phyloP scores from a whole-genome alignment of 2,329 filamentous ascomycete genomes.

The Cladosporium velox region DNA sequence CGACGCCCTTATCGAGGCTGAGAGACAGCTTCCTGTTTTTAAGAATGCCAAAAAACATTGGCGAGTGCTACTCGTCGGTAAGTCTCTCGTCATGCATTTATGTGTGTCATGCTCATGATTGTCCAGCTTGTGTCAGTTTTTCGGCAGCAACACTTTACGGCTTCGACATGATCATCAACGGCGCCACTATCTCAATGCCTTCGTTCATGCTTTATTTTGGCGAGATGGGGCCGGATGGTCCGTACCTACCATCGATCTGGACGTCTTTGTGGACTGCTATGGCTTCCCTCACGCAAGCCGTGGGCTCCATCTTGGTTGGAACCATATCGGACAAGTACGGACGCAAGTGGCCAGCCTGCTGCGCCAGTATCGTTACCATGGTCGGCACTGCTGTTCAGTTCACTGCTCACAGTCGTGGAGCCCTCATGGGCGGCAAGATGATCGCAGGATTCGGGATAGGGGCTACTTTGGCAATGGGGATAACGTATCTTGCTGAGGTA shows the following conservation, averaged over 20 bases:
- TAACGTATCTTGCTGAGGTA: conserved; percentile 2
- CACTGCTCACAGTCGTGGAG: background rate
- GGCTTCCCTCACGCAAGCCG: background rate
- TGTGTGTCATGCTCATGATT: background rate
- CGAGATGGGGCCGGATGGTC: background rate
- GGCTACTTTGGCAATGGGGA: background rate
- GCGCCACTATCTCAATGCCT: background rate
- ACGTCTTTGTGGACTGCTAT: background rate
- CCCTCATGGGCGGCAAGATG: background rate
- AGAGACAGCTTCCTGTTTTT: background rate
- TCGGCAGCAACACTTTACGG: background rate
- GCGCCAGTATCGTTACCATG: background rate
- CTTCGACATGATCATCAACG: conserved; percentile 5
- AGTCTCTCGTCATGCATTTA: background rate
- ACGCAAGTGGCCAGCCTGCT: background rate
- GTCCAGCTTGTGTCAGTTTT: background rate
- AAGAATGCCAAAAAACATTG: background rate
- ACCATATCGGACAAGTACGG: conserved; percentile 1
- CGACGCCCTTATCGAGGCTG: background rate
- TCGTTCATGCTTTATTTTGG: background rate
- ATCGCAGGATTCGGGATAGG: background rate
- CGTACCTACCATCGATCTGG: background rate
- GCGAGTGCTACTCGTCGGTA: background rate
- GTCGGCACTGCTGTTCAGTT: background rate
- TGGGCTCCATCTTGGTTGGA: background rate